These are phyloP conservation scores for Lactifluus volemus DNA, from an alignment of 768 basidiomycete genomes.

Conservation along the genomic window DNA sequence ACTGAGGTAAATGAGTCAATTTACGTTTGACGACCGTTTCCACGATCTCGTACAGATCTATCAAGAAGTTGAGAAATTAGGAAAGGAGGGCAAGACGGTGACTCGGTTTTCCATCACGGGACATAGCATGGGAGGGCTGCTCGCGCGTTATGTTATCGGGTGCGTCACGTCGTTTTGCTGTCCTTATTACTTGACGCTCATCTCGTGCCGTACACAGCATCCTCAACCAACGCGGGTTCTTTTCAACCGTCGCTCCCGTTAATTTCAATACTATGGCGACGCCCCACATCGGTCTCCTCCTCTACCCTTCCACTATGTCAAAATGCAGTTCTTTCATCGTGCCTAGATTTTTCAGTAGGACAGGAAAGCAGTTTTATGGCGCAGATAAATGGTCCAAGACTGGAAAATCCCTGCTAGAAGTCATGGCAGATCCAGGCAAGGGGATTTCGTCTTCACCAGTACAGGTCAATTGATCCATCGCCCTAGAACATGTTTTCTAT, in stretches of 20 bases:
- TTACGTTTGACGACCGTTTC: neutral
- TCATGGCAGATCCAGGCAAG: conserved; percentile 72
- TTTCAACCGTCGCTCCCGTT: conserved; percentile 57
- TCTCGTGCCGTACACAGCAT: conserved; percentile 33
- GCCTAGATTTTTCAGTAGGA: conserved; percentile 61
- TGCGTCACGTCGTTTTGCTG: conserved; percentile 24
- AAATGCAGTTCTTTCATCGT: conserved; percentile 47
- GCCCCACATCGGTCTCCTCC: conserved; percentile 70
- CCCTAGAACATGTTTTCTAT: conserved; percentile 63
- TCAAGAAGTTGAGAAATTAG: conserved; percentile 45
- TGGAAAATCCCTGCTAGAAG: conserved; percentile 59
- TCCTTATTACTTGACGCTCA: neutral
- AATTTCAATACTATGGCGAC: conserved; percentile 83
- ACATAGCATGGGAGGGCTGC: conserved; percentile 74
- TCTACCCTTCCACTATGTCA: conserved; percentile 52
- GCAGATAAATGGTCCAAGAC: conserved; percentile 62
- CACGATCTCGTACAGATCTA: conserved; percentile 36
- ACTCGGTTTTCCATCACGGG: conserved; percentile 67
- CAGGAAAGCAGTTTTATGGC: conserved; percentile 52
- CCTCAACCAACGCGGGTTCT: conserved; percentile 60
- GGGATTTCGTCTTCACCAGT: neutral
- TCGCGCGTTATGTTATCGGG: conserved; percentile 75
- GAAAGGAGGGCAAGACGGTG: conserved; percentile 46
- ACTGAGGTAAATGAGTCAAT: conserved; percentile 49
- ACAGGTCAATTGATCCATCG: neutral